Conservation (phyloP, 306 rosid genomes). For the Comarum palustre region DNA sequence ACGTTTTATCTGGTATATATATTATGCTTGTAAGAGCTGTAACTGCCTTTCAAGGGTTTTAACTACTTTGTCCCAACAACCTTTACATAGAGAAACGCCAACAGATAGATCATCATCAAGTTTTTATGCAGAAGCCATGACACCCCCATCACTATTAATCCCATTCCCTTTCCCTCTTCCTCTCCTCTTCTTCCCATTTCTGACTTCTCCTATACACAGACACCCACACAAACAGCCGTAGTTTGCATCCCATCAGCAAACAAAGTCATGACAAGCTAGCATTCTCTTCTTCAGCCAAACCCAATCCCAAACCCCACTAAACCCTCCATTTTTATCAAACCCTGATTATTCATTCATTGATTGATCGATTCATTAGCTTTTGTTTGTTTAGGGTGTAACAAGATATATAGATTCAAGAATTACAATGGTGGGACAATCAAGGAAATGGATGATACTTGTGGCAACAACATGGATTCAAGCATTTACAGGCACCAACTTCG, state of each 20-base stretch:
- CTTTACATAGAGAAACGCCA: neutral
- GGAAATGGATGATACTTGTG: constrained; percentile 54
- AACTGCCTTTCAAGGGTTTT: neutral
- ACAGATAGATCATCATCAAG: neutral
- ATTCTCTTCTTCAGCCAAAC: neutral
- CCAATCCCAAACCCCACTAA: neutral
- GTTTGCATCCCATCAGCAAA: neutral
- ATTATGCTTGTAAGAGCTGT: neutral
- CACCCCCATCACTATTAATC: neutral
- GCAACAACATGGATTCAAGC: constrained; percentile 64
- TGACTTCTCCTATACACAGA: neutral
- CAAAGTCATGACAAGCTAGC: neutral
- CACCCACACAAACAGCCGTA: neutral
- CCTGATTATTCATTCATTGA: neutral
- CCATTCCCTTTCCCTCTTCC: neutral
- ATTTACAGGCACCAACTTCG: constrained; percentile 75
- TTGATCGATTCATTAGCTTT: neutral
- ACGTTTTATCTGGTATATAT: neutral
- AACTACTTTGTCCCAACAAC: neutral
- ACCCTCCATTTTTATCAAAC: neutral
- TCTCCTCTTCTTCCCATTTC: neutral
- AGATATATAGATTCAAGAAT: neutral
- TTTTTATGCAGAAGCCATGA: neutral
- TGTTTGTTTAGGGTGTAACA: neutral
- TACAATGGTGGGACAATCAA: constrained; percentile 35